Evolutionary conservation across 2,329 filamentous ascomycete species (phyloP).

Genomic region (Colletotrichum siamense): DNA sequence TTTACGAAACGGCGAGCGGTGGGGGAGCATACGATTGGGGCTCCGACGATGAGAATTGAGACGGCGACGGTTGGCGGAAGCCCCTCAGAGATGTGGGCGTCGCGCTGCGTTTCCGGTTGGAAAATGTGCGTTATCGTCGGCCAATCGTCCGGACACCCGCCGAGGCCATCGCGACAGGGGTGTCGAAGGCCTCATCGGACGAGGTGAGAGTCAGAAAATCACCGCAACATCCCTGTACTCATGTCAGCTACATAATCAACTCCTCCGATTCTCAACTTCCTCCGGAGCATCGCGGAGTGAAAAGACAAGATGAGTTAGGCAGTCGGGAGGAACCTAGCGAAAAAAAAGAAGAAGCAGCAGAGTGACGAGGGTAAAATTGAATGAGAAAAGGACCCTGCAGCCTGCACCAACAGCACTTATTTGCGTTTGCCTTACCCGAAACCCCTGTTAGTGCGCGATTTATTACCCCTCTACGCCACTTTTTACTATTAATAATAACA

Average conservation of each 20-base stretch:
- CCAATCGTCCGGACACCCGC: conserved; percentile 13
- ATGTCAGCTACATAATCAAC: neutral
- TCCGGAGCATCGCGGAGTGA: neutral
- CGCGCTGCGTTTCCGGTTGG: neutral
- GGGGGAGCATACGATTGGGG: neutral
- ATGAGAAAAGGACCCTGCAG: neutral
- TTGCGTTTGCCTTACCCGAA: too few relatives aligned
- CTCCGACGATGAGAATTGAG: neutral
- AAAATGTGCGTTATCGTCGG: conserved; percentile 6
- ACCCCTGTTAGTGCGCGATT: too few relatives aligned
- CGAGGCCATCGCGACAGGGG: conserved; percentile 4
- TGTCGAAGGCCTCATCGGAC: neutral
- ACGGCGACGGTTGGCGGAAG: neutral
- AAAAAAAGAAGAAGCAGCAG: neutral
- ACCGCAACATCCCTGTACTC: neutral
- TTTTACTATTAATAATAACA: too few relatives aligned
- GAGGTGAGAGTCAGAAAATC: neutral
- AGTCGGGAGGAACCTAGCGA: neutral
- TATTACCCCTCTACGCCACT: too few relatives aligned
- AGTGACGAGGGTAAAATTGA: neutral
- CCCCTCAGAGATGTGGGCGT: neutral
- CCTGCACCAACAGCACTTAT: neutral
- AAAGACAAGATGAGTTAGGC: neutral
- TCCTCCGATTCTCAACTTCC: neutral
- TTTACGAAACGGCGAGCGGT: neutral